phyloP scores from a whole-genome alignment of 768 basidiomycete genomes.

The Artomyces pyxidatus region DNA sequence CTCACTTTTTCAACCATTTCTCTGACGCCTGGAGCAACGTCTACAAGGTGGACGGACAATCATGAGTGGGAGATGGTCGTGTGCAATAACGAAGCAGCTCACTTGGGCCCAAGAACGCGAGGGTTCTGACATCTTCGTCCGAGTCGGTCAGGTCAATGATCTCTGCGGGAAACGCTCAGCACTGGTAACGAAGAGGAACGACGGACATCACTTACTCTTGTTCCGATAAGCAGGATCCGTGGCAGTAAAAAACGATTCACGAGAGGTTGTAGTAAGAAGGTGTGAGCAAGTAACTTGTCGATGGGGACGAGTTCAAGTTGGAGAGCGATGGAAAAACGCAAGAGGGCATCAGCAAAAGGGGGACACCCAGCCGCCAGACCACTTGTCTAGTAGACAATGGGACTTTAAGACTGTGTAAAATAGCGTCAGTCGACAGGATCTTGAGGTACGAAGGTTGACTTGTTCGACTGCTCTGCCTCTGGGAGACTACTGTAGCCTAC shows the following conservation, averaged over 20 bases:
- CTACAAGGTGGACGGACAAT: slow-evolving; percentile 19
- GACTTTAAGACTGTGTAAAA: too few relatives aligned
- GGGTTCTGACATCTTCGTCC: slow-evolving; percentile 10
- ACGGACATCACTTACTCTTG: slow-evolving; percentile 23
- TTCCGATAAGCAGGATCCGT: slow-evolving; percentile 16
- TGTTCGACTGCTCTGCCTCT: too few relatives aligned
- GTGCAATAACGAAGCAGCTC: slow-evolving; percentile 13
- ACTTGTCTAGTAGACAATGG: too few relatives aligned
- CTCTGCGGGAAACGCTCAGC: slow-evolving; percentile 22
- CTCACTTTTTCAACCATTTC: slow-evolving; percentile 16
- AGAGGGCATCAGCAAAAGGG: too few relatives aligned
- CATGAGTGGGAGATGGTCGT: slow-evolving; percentile 14
- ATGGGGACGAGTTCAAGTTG: too few relatives aligned
- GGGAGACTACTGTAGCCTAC: too few relatives aligned
- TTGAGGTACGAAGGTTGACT: too few relatives aligned
- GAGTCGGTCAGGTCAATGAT: slow-evolving; percentile 19
- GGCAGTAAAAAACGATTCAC: slow-evolving; percentile 7
- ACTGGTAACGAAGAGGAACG: slow-evolving; percentile 21
- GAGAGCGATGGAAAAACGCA: too few relatives aligned
- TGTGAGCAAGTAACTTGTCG: too few relatives aligned
- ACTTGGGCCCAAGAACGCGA: slow-evolving; percentile 17
- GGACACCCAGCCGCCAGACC: too few relatives aligned
- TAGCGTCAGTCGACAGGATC: too few relatives aligned
- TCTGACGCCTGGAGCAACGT: slow-evolving; percentile 13
- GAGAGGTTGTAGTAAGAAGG: too few relatives aligned